phyloP scores from a whole-genome alignment of 2,329 filamentous ascomycete genomes.

The Aschersonia sp. region DNA sequence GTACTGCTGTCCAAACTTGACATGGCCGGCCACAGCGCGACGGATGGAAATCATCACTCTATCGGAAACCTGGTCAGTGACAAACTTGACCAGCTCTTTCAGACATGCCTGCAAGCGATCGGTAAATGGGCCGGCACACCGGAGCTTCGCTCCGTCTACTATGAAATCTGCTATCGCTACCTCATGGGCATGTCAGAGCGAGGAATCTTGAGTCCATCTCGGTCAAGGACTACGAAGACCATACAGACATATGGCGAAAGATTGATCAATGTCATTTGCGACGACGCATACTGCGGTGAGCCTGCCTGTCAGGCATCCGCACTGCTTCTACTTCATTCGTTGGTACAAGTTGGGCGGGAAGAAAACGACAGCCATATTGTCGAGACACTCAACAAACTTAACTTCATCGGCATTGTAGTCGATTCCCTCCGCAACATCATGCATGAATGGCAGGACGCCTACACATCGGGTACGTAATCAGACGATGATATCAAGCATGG shows the following conservation, averaged over 20 bases:
- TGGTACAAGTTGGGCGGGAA: conserved; percentile 59
- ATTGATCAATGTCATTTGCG: conserved; percentile 75
- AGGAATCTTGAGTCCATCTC: conserved; percentile 30
- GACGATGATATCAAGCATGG: neutral
- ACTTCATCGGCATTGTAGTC: conserved; percentile 81
- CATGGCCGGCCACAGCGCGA: conserved; percentile 24
- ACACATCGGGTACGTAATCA: conserved; percentile 30
- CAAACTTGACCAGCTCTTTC: conserved; percentile 82
- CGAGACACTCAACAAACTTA: conserved; percentile 67
- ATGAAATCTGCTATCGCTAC: conserved; percentile 83
- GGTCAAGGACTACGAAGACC: conserved; percentile 55
- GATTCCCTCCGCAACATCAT: conserved; percentile 73
- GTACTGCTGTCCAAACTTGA: conserved; percentile 60
- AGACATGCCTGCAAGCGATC: conserved; percentile 69
- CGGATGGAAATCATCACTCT: conserved; percentile 28
- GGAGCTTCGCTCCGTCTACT: conserved; percentile 69
- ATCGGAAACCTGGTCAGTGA: conserved; percentile 69
- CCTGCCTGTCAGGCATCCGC: conserved; percentile 73
- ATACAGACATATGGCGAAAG: conserved; percentile 57
- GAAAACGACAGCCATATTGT: conserved; percentile 64
- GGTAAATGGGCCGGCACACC: conserved; percentile 57
- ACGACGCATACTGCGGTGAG: conserved; percentile 82
- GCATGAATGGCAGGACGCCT: conserved; percentile 50
- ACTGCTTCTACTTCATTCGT: conserved; percentile 64
- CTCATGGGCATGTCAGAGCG: conserved; percentile 53